Base-by-base conservation (phyloP, 345 rosid species). In the Jatropha curcas region DNA sequence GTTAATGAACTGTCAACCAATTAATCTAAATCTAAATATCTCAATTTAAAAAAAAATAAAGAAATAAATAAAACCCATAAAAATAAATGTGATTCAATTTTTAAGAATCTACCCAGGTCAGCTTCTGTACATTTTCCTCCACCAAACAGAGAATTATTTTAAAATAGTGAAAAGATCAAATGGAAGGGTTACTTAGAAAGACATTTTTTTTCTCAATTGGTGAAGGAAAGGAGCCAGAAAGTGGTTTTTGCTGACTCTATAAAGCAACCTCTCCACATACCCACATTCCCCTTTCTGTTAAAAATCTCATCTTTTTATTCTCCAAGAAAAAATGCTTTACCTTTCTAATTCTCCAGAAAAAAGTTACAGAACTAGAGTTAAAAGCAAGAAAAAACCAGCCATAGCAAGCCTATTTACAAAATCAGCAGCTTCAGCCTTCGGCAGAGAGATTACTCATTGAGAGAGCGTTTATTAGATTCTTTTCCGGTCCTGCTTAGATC, bases 1-100 rank as follows among this genome's bases (percentile, higher is more conserved):
- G 92, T 82, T 74, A 86, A 76, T 87, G 84, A 86, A 86, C 86
- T 89, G 92, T 65, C 68, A n/a, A n/a, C 80, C 77, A 75, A 75
- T 79, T 77, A 75, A 25, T 68, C 52, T 46, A 70, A 61, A 33
- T 22, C 71, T n/a, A 63, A 61, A 50, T n/a, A 59, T 55, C 27
- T 35, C n/a, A 37, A 41, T 31, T 41, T 10, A 13, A 2, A 46
- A 13, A 22, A 27, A 28, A 43, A 17, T 48, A 27, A 45, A 8
- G 14, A 71, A 62, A 48, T 33, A 31, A 60, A 41, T 16, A 70
- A 7, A 57, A 35, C 34, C 50, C 45, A 63, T n/a, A 30, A 57
- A 55, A 68, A 22, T 4, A 4, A 3, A 41, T 59, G 67, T 68
- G 65, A 53, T 53, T 60, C 34, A 68, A 51, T 17, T 20, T 71